Percentiles rank a stretch among this genome's conserved stretches.
Evolutionary conservation across 768 basidiomycete species (phyloP).

Genomic region (Clavulina sp.): DNA sequence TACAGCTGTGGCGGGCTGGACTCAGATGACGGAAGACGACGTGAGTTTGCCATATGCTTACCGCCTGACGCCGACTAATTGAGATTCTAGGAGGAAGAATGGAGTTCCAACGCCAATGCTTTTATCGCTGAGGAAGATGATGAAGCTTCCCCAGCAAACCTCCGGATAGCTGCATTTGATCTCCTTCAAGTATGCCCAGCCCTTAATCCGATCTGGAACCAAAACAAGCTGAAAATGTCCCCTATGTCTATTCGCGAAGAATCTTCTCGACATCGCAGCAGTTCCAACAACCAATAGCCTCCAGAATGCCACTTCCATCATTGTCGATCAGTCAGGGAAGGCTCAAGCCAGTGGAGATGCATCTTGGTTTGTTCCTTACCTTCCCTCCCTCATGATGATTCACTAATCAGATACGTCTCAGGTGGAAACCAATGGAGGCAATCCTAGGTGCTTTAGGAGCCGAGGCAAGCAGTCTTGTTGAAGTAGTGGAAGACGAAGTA

Average conservation of each 20-base stretch:
- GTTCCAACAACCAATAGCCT: slow-evolving; percentile 33
- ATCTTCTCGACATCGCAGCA: slow-evolving; percentile 38
- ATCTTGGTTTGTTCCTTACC: slow-evolving; percentile 38
- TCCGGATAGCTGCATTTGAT: slow-evolving; percentile 74
- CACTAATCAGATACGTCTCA: too few species aligned
- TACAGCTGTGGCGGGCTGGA: slow-evolving; percentile 42
- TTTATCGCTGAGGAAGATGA: slow-evolving; percentile 95
- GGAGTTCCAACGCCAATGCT: slow-evolving; percentile 76
- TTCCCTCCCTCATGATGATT: slow-evolving; percentile 3
- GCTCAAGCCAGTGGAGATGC: slow-evolving; percentile 34
- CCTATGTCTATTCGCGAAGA: slow-evolving; percentile 24
- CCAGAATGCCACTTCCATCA: slow-evolving; percentile 33
- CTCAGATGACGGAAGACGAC: slow-evolving; percentile 82
- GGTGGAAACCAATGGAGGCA: slow-evolving; percentile 90
- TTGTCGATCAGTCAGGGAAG: slow-evolving; percentile 40
- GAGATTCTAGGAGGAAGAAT: slow-evolving; percentile 59
- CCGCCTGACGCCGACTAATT: neutral
- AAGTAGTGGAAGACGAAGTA: slow-evolving; percentile 59
- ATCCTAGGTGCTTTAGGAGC: slow-evolving; percentile 67
- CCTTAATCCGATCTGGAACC: neutral
- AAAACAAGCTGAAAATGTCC: too few species aligned
- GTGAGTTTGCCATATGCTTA: slow-evolving; percentile 34
- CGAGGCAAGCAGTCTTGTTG: slow-evolving; percentile 56
- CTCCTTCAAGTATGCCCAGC: slow-evolving; percentile 40
- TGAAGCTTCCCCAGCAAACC: slow-evolving; percentile 63